Conservation (phyloP, 1,284 basidiomycete species). For the Mycosarcoma mackinlayi region DNA sequence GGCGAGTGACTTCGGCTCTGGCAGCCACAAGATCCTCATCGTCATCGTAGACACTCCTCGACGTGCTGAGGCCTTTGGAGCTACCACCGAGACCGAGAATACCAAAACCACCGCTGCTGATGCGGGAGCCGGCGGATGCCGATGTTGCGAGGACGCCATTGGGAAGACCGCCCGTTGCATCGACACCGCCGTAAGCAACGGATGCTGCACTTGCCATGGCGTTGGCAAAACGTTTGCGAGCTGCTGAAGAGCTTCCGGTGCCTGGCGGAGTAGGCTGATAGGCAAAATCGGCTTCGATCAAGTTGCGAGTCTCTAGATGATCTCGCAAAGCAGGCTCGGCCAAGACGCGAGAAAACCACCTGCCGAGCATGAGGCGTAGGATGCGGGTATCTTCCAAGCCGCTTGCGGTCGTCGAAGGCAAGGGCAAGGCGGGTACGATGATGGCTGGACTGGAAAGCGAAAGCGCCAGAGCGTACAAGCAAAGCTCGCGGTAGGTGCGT, state of each 20-base stretch:
- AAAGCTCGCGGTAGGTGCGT: constrained; percentile 59
- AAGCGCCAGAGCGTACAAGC: constrained; percentile 53
- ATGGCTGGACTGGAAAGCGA: constrained; percentile 40
- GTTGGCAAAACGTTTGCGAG: constrained; percentile 51
- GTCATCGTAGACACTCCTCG: constrained; percentile 56
- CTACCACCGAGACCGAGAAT: constrained; percentile 44
- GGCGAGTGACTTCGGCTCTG: constrained; percentile 56
- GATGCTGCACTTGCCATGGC: constrained; percentile 52
- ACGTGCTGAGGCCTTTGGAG: constrained; percentile 47
- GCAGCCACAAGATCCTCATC: constrained; percentile 60
- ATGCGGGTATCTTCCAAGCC: constrained; percentile 53
- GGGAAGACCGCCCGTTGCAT: constrained; percentile 46
- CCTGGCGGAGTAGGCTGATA: constrained; percentile 56
- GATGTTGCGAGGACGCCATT: constrained; percentile 55
- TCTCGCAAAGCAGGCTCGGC: constrained; percentile 47
- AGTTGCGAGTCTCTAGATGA: constrained; percentile 57
- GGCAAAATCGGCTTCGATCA: constrained; percentile 63
- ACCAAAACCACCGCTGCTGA: constrained; percentile 36
- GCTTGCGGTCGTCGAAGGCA: constrained; percentile 48
- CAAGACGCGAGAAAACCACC: constrained; percentile 57
- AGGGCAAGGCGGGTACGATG: constrained; percentile 56
- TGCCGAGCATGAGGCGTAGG: constrained; percentile 49
- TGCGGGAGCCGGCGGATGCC: constrained; percentile 31
- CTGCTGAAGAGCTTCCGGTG: constrained; percentile 44
- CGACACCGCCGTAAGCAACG: constrained; percentile 46